These are phyloP conservation scores for Escallonia herrerae DNA, from an alignment of 129 eudicot genomes.

Conservation along the genomic window DNA sequence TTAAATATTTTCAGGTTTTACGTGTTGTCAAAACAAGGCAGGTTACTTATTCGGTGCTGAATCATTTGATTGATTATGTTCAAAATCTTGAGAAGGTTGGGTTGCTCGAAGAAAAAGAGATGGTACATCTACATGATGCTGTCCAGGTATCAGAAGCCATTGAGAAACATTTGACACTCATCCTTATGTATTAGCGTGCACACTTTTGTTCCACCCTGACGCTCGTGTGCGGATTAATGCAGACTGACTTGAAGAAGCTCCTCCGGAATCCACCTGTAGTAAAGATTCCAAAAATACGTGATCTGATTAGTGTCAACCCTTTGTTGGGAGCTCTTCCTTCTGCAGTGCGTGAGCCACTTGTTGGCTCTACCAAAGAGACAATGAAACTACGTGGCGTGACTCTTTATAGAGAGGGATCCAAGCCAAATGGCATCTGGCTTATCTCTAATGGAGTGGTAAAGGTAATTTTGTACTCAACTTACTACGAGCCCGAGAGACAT, in stretches of 20 bases:
- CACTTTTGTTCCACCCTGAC: too few relatives aligned
- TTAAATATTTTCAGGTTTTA: constrained; percentile 47
- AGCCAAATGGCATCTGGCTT: constrained; percentile 78
- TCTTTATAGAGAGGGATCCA: constrained; percentile 70
- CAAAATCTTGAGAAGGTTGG: constrained; percentile 94
- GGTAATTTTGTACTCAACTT: constrained; percentile 36
- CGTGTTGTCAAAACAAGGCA: constrained; percentile 87
- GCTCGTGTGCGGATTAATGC: neutral
- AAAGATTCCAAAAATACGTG: constrained; percentile 73
- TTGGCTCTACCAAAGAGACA: constrained; percentile 71
- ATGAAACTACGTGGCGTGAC: constrained; percentile 65
- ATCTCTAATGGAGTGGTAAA: constrained; percentile 87
- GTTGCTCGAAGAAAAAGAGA: constrained; percentile 75
- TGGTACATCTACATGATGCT: constrained; percentile 91
- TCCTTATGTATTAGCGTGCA: too few relatives aligned
- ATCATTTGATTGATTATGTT: constrained; percentile 74
- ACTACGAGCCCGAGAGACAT: neutral
- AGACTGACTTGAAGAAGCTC: constrained; percentile 92
- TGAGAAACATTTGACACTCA: too few relatives aligned
- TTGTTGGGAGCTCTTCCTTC: constrained; percentile 88
- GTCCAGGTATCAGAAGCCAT: constrained; percentile 54
- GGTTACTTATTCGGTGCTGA: constrained; percentile 79
- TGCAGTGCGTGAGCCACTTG: constrained; percentile 47
- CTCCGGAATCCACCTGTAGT: constrained; percentile 87
- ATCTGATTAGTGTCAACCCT: constrained; percentile 62